Conservation (phyloP, 2,329 filamentous ascomycete species). For the Ceratocystis diversiconidia region DNA sequence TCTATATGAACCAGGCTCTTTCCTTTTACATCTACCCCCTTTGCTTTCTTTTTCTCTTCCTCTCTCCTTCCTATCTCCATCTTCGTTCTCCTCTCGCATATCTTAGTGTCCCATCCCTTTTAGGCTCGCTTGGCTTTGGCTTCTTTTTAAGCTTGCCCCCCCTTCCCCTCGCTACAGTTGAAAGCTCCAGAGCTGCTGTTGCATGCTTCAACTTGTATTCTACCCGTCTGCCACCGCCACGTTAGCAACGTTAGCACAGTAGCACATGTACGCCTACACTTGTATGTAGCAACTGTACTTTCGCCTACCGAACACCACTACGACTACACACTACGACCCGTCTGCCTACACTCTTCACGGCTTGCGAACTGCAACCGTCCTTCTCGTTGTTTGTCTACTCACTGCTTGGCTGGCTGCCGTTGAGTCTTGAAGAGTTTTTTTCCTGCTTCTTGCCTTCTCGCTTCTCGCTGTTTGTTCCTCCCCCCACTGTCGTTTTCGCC, state of each 20-base stretch:
- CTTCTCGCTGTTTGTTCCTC: not conserved
- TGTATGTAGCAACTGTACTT: not conserved
- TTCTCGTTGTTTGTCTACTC: not conserved
- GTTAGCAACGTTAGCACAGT: not conserved
- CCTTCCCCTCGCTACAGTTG: conserved; percentile 6
- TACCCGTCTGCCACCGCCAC: conserved; percentile 3
- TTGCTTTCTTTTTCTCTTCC: conserved; percentile 6
- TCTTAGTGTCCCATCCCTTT: conserved; percentile 8
- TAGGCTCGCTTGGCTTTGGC: conserved; percentile 13
- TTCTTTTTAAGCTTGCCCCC: conserved; percentile 17
- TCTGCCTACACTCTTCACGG: not conserved
- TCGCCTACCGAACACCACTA: not conserved
- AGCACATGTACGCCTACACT: not conserved
- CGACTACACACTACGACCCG: too few species aligned
- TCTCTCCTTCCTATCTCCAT: conserved; percentile 5
- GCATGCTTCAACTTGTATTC: not conserved
- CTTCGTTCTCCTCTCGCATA: not conserved
- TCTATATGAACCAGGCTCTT: conserved; percentile 3
- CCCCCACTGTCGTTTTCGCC: not conserved
- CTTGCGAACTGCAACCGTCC: not conserved
- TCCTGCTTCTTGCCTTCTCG: not conserved
- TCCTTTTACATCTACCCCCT: conserved; percentile 14
- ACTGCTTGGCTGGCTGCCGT: not conserved
- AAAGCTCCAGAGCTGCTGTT: not conserved
- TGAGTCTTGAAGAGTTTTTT: not conserved